Conservation (phyloP, 441 rosid genomes). For the Mallotus japonicus region DNA sequence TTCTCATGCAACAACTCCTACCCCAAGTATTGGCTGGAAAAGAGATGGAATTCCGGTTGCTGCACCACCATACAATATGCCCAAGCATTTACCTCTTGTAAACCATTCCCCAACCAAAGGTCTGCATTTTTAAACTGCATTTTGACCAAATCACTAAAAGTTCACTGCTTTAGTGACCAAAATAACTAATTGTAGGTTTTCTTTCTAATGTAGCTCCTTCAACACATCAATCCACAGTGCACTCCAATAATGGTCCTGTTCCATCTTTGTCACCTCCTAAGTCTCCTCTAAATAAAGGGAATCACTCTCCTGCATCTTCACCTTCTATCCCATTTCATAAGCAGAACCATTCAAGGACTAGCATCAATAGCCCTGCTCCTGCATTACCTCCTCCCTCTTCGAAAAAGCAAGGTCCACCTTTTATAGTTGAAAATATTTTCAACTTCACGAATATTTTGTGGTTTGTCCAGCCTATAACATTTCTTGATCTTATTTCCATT, state of each 20-base stretch:
- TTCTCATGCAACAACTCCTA: constrained; percentile 49
- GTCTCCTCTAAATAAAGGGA: constrained; percentile 29
- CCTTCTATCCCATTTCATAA: constrained; percentile 45
- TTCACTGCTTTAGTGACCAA: constrained; percentile 6
- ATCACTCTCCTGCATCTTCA: constrained; percentile 36
- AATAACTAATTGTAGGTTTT: constrained; percentile 30
- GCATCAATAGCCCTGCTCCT: constrained; percentile 38
- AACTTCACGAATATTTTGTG: constrained; percentile 7
- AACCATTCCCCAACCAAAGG: constrained; percentile 50
- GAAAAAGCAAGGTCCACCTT: constrained; percentile 45
- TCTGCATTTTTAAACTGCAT: constrained; percentile 18
- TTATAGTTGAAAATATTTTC: constrained; percentile 14
- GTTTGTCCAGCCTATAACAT: not conserved
- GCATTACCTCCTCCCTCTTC: constrained; percentile 48
- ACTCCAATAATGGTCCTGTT: constrained; percentile 30
- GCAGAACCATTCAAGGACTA: constrained; percentile 40
- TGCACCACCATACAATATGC: constrained; percentile 44
- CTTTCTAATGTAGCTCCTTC: constrained; percentile 56
- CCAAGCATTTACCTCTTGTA: constrained; percentile 45
- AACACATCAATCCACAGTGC: constrained; percentile 27
- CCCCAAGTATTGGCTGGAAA: constrained; percentile 36
- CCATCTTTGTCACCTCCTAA: constrained; percentile 35
- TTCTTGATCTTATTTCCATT: constrained; percentile 14
- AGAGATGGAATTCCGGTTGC: constrained; percentile 47
- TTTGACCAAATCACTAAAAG: constrained; percentile 4